These are phyloP conservation scores for Aspergillus neotritici DNA, from an alignment of 2,329 filamentous ascomycete genomes.

Conservation along the genomic window DNA sequence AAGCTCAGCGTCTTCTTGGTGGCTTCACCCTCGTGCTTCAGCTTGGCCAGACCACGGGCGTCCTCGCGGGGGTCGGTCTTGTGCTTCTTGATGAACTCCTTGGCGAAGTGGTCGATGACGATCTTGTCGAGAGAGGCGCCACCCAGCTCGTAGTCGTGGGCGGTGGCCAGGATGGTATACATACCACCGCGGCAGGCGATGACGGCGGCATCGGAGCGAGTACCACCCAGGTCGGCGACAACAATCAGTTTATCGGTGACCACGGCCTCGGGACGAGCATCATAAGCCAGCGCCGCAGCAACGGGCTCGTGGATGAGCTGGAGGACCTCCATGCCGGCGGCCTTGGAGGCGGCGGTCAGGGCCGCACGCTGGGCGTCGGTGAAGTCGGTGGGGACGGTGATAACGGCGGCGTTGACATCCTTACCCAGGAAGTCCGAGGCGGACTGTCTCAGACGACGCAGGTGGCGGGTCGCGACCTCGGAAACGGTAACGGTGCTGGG, in stretches of 20 bases:
- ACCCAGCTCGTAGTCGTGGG: conserved; percentile 91
- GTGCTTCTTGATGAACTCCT: conserved; percentile 98
- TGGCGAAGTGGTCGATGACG: conserved; percentile 92
- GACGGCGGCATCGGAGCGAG: conserved; percentile 84
- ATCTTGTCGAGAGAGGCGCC: conserved; percentile 83
- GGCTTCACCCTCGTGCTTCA: conserved; percentile 83
- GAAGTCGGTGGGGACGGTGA: conserved; percentile 93
- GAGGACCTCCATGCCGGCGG: conserved; percentile 78
- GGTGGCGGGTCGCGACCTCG: conserved; percentile 77
- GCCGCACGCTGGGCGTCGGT: conserved; percentile 78
- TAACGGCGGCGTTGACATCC: conserved; percentile 86
- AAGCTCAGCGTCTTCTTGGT: conserved; percentile 89
- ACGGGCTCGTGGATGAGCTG: conserved; percentile 91
- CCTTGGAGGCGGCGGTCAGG: conserved; percentile 69
- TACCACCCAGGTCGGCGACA: conserved; percentile 88
- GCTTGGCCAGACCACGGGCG: conserved; percentile 76
- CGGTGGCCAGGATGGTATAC: conserved; percentile 89
- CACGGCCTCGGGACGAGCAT: conserved; percentile 70
- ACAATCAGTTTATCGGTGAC: conserved; percentile 82
- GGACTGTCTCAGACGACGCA: conserved; percentile 73
- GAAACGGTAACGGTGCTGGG: conserved; percentile 67
- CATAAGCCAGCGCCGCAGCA: conserved; percentile 82
- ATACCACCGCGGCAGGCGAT: conserved; percentile 88
- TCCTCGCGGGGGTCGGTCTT: conserved; percentile 80
- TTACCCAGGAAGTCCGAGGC: conserved; percentile 91